A percentile compares a stretch with the other conserved stretches of the same genome.
Evolutionary conservation across 179 eudicot genomes (phyloP).

Genomic region (Silene vulgaris): DNA sequence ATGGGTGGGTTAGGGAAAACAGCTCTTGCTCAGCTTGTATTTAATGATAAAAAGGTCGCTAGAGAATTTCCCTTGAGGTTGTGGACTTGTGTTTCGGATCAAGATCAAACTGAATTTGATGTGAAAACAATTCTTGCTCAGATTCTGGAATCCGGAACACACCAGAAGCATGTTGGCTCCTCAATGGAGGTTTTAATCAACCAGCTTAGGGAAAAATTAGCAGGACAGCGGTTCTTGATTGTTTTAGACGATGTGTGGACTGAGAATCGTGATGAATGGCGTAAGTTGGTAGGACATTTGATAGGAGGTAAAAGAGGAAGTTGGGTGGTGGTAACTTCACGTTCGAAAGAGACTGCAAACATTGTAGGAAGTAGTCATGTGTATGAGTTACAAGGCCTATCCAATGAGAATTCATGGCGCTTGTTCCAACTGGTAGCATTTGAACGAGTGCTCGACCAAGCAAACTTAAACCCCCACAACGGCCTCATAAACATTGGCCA

Average conservation of each 20-base stretch:
- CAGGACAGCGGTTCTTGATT: slow-evolving; percentile 23
- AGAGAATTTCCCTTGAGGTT: neutral
- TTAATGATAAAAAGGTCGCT: neutral
- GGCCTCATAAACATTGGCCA: slow-evolving; percentile 19
- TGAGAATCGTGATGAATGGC: slow-evolving; percentile 23
- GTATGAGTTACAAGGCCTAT: slow-evolving; percentile 6
- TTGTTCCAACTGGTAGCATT: slow-evolving; percentile 13
- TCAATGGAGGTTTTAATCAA: slow-evolving; percentile 14
- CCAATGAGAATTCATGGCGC: slow-evolving; percentile 6
- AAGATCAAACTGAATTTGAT: neutral
- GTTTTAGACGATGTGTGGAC: slow-evolving; percentile 36
- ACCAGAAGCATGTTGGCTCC: neutral
- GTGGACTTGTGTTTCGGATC: slow-evolving; percentile 12
- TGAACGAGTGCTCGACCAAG: slow-evolving; percentile 13
- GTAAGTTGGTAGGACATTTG: slow-evolving; percentile 14
- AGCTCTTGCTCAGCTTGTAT: neutral
- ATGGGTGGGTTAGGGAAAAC: slow-evolving; percentile 11
- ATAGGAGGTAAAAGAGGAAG: slow-evolving; percentile 24
- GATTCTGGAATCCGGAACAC: neutral
- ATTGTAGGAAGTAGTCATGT: neutral
- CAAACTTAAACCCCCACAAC: neutral
- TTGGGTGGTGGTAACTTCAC: slow-evolving; percentile 27
- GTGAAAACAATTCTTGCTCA: slow-evolving; percentile 3
- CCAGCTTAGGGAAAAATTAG: slow-evolving; percentile 4
- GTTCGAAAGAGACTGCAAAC: neutral